phyloP scores from a whole-genome alignment of 768 basidiomycete genomes.

The Tricholoma sp. region DNA sequence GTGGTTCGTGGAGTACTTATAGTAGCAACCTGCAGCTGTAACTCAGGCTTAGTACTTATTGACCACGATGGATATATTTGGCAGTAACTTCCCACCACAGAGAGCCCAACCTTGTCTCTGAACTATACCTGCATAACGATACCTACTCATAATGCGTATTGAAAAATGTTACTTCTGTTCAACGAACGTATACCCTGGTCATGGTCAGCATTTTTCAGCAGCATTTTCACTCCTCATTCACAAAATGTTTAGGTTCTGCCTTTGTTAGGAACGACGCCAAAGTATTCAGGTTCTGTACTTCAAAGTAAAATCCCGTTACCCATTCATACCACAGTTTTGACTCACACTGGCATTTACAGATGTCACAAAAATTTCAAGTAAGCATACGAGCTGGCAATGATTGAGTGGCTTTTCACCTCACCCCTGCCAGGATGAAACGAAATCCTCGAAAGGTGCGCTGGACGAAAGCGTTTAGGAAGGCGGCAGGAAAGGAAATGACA shows the following conservation, averaged over 20 bases:
- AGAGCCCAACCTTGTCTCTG: constrained; percentile 1
- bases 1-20: no score
- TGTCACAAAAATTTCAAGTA: constrained; percentile 99
- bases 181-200: constrained; percentile 93
- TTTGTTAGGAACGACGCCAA: constrained; percentile 99
- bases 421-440: constrained; percentile 82
- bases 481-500: constrained; percentile 99
- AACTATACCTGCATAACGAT: constrained; percentile 12
- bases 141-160: constrained; percentile 65
- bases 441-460: constrained; percentile 98
- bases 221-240: neutral
- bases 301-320: constrained; percentile 62
- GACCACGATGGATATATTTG: neutral
- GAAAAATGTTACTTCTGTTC: constrained; percentile 99
- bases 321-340: no score
- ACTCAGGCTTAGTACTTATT: no score
- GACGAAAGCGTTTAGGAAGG: constrained; percentile 99
- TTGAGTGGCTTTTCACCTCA: neutral
- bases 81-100: constrained; percentile 3
- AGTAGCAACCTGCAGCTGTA: no score
- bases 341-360: constrained; percentile 33
- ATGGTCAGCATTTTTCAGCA: constrained; percentile 47
- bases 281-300: constrained; percentile 96
- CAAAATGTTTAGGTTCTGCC: constrained; percentile 57
- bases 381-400: constrained; percentile 15